These are phyloP conservation scores for Candida arabinofermentans DNA, from an alignment of 805 yeast species.

Conservation along the genomic window DNA sequence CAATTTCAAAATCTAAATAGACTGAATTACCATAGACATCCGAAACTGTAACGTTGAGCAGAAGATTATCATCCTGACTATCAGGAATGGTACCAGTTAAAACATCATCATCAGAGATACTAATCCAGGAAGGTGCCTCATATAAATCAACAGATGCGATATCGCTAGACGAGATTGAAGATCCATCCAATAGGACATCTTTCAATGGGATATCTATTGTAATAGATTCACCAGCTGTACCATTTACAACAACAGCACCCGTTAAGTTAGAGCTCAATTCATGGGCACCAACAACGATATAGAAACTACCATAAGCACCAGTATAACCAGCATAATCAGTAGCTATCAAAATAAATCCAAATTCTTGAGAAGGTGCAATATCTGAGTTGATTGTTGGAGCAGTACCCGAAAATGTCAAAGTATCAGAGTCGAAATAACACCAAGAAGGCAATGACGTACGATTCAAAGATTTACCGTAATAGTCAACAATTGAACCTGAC, in stretches of 20 bases:
- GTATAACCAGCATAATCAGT: constrained; percentile 73
- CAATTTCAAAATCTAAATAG: constrained; percentile 52
- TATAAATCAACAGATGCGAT: constrained; percentile 48
- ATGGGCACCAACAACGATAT: constrained; percentile 84
- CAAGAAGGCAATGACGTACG: constrained; percentile 90
- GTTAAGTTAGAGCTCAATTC: constrained; percentile 65
- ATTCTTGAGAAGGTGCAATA: constrained; percentile 82
- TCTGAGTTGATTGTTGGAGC: constrained; percentile 84
- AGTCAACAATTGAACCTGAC: constrained; percentile 50
- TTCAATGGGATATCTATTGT: constrained; percentile 57
- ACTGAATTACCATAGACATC: constrained; percentile 63
- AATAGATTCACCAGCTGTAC: constrained; percentile 58
- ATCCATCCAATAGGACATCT: constrained; percentile 62
- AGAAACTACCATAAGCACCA: constrained; percentile 66
- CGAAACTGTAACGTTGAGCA: constrained; percentile 50
- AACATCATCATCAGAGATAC: constrained; percentile 36
- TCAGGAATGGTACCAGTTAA: constrained; percentile 57
- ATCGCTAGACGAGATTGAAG: constrained; percentile 41
- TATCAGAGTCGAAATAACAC: constrained; percentile 63
- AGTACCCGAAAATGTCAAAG: constrained; percentile 72
- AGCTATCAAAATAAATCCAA: constrained; percentile 69
- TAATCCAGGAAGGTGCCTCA: constrained; percentile 60
- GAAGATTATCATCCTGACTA: constrained; percentile 33
- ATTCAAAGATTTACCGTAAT: constrained; percentile 78
- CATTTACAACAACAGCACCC: constrained; percentile 55